Evolutionary conservation across 495 filamentous ascomycete genomes (phyloP), one percentile per base, ranked within the genome.

Genomic region (Umbilicaria muhlenbergii): DNA sequence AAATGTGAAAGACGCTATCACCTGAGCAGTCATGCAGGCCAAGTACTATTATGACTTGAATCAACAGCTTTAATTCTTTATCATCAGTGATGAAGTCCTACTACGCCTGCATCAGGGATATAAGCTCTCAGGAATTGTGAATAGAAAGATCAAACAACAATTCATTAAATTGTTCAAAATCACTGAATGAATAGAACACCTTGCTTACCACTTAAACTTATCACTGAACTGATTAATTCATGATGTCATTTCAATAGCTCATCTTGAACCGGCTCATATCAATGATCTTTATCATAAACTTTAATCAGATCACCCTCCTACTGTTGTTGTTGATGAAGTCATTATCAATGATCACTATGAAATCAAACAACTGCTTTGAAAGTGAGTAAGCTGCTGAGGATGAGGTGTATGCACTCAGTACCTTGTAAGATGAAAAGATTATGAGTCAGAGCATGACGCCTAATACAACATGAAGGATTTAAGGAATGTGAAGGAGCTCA

Each of bases 401-500:
- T 43, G 45, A 14, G 31, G 42, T 19, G n/a, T 11, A 38, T 42
- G 34, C 39, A 34, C 7, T 45, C 34, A 46, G 43, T 53, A 35
- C 48, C 42, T 42, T 43, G 32, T 31, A 42, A 43, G 19, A 21
- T 21, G 19, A 21, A 21, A 21, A 5, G 19, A 5, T 5, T 21
- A 21, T 5, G 5, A 5, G 19, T 5, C 5, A 2, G 19, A 45
- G 45, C 42, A 32, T 47, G 42, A 43, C 49, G 34, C 35, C 3
- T 51, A 49, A 36, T 43, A 37, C 47, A 53, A 50, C 47, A 38
- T 48, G 2, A 21, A 21, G 19, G 5, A 34, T 36, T 38, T 52
- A n/a, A n/a, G n/a, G n/a, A n/a, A n/a, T n/a, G n/a, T n/a, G n/a
- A n/a, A 45, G 5, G 28, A 41, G 43, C 38, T 28, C 18, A n/a